Base-by-base conservation (phyloP, 306 rosid species). In the Arachis stenosperma region DNA sequence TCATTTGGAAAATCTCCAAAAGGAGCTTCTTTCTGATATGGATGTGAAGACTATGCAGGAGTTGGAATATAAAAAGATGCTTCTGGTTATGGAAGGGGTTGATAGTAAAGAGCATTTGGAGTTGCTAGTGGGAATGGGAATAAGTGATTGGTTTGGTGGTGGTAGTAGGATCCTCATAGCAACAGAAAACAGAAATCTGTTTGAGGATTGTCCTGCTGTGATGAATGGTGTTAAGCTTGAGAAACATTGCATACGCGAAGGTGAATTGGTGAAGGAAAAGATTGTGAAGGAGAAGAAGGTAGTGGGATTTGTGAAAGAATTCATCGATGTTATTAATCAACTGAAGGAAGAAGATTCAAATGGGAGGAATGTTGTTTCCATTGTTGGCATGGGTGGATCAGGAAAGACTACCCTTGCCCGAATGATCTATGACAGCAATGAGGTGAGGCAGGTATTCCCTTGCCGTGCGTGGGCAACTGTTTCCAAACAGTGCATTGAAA, bases 11-110 rank as follows among this genome's bases (percentile, higher is more conserved):
- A 4, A 27, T 17, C 54, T 70, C 15, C 64, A 70, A 70, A 11
- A 70, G 74, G 27, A 37, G 27, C 54, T 70, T 10, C 17, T 69
- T 9, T 51, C 37, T 5, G 62, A 69, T 50, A 39, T 39, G 29
- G n/a, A 3, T 1, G 51, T 14, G 12, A 17, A 69, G 15, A 51
- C 5, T 3, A 13, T 11, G 6, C 55, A 10, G 5, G 11, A 15
- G 55, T 15, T 51, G 11, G 0, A 15, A 7, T 22, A 51, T 51
- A 51, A 12, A 51, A 51, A 15, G 5, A 15, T 51, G 13, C 55
- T 51, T 51, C 17, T 51, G 2, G 55, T 51, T 4, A 8, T 51
- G 0, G 55, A 51, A 2, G 55, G n/a, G 5, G 55, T 51, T 51
- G 55, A 51, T n/a, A n/a, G 22, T n/a, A 4, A 3, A 51, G 17